These are phyloP conservation scores for Starmerella etchellsii DNA, from an alignment of 805 yeast species.

Conservation along the genomic window DNA sequence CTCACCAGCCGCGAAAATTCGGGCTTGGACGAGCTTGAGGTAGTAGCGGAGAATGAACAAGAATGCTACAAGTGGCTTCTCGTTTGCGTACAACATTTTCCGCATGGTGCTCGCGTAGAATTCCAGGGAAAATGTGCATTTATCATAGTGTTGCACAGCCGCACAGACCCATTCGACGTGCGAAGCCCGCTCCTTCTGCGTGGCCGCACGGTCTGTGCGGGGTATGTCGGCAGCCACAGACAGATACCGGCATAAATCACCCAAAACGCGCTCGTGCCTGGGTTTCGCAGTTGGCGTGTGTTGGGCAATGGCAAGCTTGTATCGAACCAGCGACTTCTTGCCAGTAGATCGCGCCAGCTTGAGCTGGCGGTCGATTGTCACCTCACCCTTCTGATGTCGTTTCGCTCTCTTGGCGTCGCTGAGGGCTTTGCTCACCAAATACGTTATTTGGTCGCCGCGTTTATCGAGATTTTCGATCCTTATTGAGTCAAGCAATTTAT, in stretches of 20 bases:
- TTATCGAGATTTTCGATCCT: not conserved
- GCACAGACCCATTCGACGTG: not conserved
- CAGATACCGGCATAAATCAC: slow-evolving; percentile 2
- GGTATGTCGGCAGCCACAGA: not conserved
- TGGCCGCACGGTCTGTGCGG: slow-evolving; percentile 1
- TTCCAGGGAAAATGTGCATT: not conserved
- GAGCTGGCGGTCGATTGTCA: slow-evolving; percentile 1
- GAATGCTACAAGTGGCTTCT: not conserved
- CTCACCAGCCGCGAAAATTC: too few relatives aligned
- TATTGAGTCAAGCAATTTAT: not conserved
- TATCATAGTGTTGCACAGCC: slow-evolving; percentile 1
- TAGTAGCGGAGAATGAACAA: not conserved
- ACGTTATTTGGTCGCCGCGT: not conserved
- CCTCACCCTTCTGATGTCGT: not conserved
- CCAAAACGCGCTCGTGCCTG: not conserved
- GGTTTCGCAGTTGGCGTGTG: not conserved
- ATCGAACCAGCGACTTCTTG: not conserved
- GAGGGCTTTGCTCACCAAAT: not conserved
- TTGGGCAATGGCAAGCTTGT: not conserved
- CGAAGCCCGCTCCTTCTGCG: not conserved
- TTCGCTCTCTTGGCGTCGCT: not conserved
- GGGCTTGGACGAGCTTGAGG: too few relatives aligned
- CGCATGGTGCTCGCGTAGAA: not conserved
- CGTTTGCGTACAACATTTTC: not conserved
- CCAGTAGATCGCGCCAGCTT: slow-evolving; percentile 2